phyloP scores from a whole-genome alignment of 495 filamentous ascomycete genomes.

The Penicillium chermesinum region DNA sequence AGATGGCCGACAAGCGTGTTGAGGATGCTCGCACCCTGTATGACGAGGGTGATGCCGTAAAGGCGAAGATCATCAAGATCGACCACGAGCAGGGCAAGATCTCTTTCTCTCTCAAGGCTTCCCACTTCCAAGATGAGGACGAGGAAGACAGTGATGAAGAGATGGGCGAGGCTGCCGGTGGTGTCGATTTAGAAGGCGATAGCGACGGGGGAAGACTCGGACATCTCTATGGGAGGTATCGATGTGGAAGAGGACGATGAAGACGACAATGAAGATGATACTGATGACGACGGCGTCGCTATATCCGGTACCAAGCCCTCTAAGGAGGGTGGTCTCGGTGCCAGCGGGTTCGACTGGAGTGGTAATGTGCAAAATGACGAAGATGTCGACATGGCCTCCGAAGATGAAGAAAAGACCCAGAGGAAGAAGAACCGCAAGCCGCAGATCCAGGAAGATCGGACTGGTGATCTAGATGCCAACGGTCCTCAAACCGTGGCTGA shows the following conservation, averaged over 20 bases:
- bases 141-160: slow-evolving; percentile 50
- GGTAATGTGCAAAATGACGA: slow-evolving; percentile 50
- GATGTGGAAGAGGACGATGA: slow-evolving; percentile 40
- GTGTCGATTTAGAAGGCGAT: slow-evolving; percentile 41
- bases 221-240: slow-evolving; percentile 44
- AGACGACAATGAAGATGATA: slow-evolving; percentile 31
- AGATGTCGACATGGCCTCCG: slow-evolving; percentile 37
- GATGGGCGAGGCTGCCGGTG: slow-evolving; percentile 39
- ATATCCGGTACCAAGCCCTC: slow-evolving; percentile 22
- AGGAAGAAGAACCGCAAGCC: slow-evolving; percentile 78
- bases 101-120: slow-evolving; percentile 86
- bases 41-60: slow-evolving; percentile 81
- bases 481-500: slow-evolving; percentile 89
- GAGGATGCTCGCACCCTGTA: slow-evolving; percentile 79
- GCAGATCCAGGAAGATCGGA: slow-evolving; percentile 79
- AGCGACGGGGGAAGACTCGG: slow-evolving; percentile 33
- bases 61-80: slow-evolving; percentile 79
- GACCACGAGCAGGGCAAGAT: slow-evolving; percentile 68
- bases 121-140: slow-evolving; percentile 68
- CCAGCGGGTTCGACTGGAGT: slow-evolving; percentile 84
- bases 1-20: slow-evolving; percentile 79
- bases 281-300: slow-evolving; percentile 40
- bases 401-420: slow-evolving; percentile 53
- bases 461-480: slow-evolving; percentile 78
- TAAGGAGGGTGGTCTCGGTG: slow-evolving; percentile 56